These are phyloP conservation scores for Lactifluus echinatus DNA, from an alignment of 768 basidiomycete genomes.

Conservation along the genomic window DNA sequence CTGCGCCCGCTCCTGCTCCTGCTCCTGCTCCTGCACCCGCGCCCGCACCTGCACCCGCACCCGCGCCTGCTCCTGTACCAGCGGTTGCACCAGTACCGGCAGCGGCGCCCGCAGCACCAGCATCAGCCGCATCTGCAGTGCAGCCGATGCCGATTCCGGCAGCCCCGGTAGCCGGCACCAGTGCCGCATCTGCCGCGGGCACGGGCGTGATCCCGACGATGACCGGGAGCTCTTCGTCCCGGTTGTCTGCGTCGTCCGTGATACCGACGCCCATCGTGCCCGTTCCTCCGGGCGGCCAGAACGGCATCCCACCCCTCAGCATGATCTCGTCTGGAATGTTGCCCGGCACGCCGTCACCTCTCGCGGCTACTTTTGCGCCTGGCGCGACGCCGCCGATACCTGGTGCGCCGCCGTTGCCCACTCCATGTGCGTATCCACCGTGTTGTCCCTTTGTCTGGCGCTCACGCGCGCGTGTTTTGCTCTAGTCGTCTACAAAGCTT, in stretches of 20 bases:
- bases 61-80: too few species aligned
- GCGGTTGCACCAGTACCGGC: too few species aligned
- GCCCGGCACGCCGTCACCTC: slow-evolving; percentile 37
- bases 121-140: too few species aligned
- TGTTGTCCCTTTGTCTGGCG: slow-evolving; percentile 1
- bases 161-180: too few species aligned
- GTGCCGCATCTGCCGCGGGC: not conserved
- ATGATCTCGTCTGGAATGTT: slow-evolving; percentile 59
- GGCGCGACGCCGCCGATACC: slow-evolving; percentile 55
- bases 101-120: too few species aligned
- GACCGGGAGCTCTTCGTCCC: too few species aligned
- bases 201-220: not conserved
- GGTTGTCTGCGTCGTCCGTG: not conserved
- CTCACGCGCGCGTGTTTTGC: too few species aligned
- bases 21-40: too few species aligned
- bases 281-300: not conserved
- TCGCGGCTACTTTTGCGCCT: slow-evolving; percentile 44
- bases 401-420: slow-evolving; percentile 61
- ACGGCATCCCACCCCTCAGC: slow-evolving; percentile 45
- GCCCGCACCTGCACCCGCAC: too few species aligned
- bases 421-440: slow-evolving; percentile 48
- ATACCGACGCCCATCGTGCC: not conserved
- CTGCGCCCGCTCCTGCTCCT: too few species aligned
- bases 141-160: too few species aligned
- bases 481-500: slow-evolving; percentile 38